Base-by-base conservation (phyloP, 371 early-diverging fungal species). In the Apophysomyces ossiformis region DNA sequence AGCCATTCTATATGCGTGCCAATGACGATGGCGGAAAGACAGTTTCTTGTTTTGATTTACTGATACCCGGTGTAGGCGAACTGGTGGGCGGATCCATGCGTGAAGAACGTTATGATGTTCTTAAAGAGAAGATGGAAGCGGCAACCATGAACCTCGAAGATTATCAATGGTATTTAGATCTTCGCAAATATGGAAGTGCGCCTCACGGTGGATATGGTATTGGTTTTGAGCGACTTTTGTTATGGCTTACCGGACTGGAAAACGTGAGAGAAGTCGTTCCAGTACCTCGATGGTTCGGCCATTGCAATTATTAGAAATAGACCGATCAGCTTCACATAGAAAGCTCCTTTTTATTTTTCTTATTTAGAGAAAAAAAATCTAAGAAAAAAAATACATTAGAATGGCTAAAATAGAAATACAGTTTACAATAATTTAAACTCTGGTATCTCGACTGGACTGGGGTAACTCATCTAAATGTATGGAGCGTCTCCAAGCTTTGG, bases 131-230 rank as follows among this genome's bases (percentile, higher is more conserved):
- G 60, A 85, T 96, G 70, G 60, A 65, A 16, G 73, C 70, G 0
- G 84, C 83, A 16, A 84, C 88, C 2, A 74, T 94, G 73, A 76
- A 85, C n/a, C 64, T 77, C 47, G 87, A 88, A 5, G 90, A 89
- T 16, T 87, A 90, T 64, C 81, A 90, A 63, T 97, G 97, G 96
- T 97, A 97, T 76, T 66, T 93, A 58, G 94, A 95, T 69, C 71
- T 96, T 63, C 83, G 96, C 66, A 85, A 85, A 69, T 97, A 81
- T 66, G 96, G 96, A 12, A 81, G 85, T 5, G 89, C 87, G 0
- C 96, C 96, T 37, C 96, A 96, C 72, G 97, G 95, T 32, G 98
- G 98, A 15, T 97, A 90, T 80, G 98, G 98, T 12, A 79, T 97
- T 65, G 98, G 98, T 0, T 90, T 97, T 64, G 98, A 97, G 72